Conservation (phyloP, 1,284 basidiomycete genomes). For the Erythrobasidium hasegawianum region DNA sequence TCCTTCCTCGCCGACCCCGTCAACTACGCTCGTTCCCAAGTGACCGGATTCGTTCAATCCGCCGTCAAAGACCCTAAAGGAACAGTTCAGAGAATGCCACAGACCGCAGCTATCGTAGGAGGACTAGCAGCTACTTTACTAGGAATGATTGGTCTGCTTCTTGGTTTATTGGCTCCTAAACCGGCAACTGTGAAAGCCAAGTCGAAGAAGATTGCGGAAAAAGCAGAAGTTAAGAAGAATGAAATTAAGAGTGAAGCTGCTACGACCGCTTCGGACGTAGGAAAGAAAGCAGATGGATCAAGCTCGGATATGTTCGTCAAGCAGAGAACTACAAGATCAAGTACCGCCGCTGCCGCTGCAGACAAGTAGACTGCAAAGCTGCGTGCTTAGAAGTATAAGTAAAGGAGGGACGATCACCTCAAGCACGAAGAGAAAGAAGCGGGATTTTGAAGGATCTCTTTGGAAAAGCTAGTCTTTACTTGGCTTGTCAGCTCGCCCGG, state of each 20-base stretch:
- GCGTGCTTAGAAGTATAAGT: slow-evolving; percentile 15
- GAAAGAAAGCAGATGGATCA: slow-evolving; percentile 12
- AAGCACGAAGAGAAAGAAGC: no score
- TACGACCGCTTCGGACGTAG: slow-evolving; percentile 19
- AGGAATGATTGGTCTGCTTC: slow-evolving; percentile 66
- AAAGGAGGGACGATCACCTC: not conserved
- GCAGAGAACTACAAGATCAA: not conserved
- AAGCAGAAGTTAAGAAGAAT: slow-evolving; percentile 3
- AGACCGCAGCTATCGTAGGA: slow-evolving; percentile 71
- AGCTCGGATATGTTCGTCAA: not conserved
- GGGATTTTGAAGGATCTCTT: not conserved
- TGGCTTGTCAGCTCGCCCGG: no score
- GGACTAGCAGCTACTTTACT: slow-evolving; percentile 71
- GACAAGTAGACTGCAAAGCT: slow-evolving; percentile 15
- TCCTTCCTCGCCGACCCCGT: slow-evolving; percentile 60
- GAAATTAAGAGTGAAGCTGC: slow-evolving; percentile 21
- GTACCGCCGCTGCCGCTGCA: slow-evolving; percentile 1
- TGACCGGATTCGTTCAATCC: slow-evolving; percentile 66
- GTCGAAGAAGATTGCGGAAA: slow-evolving; percentile 27
- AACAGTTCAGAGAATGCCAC: slow-evolving; percentile 75
- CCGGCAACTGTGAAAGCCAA: slow-evolving; percentile 23
- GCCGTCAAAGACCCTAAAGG: slow-evolving; percentile 66
- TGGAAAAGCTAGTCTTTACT: no score
- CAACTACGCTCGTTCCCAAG: slow-evolving; percentile 71
- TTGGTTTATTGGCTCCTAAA: slow-evolving; percentile 30